Evolutionary conservation across 306 rosid species (phyloP), one percentile per base, ranked within the genome.

Genomic region (Gleditsia sinensis): DNA sequence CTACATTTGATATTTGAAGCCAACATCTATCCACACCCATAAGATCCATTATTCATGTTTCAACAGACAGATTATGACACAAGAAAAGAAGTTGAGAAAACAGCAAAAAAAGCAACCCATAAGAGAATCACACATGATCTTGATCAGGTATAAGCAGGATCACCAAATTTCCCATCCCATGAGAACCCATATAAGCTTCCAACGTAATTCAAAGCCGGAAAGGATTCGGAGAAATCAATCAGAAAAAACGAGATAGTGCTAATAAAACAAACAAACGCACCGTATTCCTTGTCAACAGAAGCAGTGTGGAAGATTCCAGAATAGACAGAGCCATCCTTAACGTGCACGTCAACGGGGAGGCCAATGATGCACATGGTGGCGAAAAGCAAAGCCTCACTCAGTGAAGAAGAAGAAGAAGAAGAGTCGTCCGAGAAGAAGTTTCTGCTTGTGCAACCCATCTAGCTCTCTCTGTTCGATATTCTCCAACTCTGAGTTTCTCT

Each of bases 261-360:
- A 6, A 6, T 14, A 65, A 49, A 36, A 20, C 17, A 73, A 45
- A 32, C n/a, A 75, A 70, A 39, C 78, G 17, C 49, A 89, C 97
- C 94, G n/a, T 81, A 91, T 56, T 80, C 78, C 21, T 53, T 67
- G 13, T 87, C 86, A 42, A 81, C 65, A 57, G 84, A 88, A 51
- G 97, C 90, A 55, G 97, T 89, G 84, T 89, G 83, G 88, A 94
- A 89, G 84, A 86, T 87, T 79, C 97, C 98, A 78, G 98, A 89
- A 81, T 81, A 89, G 1, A 93, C 84, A 48, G 98, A 93, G 54
- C 97, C 97, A 79, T 93, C 94, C 67, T 71, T 89, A 42, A 89
- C 82, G 23, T 87, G 96, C 49, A 89, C 97, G 51, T 93, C 92
- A 19, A 91, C 98, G 0, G 89, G 91, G 59, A 81, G 84, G 32